Percentiles rank a stretch among this genome's conserved stretches.
Evolutionary conservation across 441 rosid genomes (phyloP).

Genomic region (Bocquillonia castaneifolia): DNA sequence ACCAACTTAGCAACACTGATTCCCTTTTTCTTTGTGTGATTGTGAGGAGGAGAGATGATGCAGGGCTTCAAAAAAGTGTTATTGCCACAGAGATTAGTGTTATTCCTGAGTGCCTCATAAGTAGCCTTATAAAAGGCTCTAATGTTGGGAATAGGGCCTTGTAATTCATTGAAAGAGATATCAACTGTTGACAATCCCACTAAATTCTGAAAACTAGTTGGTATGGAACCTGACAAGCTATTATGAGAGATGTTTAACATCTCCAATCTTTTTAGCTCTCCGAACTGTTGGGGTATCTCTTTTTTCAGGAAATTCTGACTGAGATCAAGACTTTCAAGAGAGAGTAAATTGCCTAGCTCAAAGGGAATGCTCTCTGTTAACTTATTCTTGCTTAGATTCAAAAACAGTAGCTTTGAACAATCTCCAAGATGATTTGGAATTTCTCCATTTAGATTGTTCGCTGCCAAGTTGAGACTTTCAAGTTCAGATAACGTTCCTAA

Average conservation of each 20-base stretch:
- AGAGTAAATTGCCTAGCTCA: background rate
- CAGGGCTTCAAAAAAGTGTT: background rate
- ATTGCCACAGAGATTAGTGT: background rate
- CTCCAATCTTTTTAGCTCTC: background rate
- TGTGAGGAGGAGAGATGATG: background rate
- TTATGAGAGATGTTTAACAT: background rate
- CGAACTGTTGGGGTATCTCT: background rate
- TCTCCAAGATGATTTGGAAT: background rate
- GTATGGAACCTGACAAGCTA: constrained; percentile 3
- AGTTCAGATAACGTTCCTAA: background rate
- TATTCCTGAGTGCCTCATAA: background rate
- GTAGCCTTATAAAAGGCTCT: constrained; percentile 4
- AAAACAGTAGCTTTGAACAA: too few species aligned
- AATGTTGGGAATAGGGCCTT: background rate
- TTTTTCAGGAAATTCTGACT: background rate
- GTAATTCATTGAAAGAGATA: background rate
- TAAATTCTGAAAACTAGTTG: background rate
- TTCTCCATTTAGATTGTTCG: background rate
- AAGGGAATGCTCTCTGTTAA: background rate
- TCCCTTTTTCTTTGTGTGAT: too few species aligned
- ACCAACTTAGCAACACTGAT: too few species aligned
- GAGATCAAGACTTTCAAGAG: background rate
- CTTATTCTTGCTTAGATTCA: constrained; percentile 3
- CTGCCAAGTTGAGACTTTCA: background rate
- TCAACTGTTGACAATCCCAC: background rate